phyloP scores from a whole-genome alignment of 192 early-diverging fungal species.

The Coemansia sp. region DNA sequence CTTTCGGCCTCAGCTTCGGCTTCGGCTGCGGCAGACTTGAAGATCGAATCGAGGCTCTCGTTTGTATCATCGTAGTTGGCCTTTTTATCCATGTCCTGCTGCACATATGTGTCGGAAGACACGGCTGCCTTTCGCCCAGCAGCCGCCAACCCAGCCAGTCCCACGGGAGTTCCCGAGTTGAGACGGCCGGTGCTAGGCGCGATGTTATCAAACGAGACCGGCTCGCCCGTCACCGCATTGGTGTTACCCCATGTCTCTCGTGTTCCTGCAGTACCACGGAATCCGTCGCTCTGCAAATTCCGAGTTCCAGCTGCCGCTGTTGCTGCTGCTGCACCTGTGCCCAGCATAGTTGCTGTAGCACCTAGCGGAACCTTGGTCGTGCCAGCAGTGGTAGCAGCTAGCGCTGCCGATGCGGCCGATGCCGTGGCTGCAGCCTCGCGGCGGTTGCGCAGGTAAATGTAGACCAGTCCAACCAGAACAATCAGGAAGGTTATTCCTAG shows the following conservation, averaged over 20 bases:
- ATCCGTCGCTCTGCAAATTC: slow-evolving; percentile 11
- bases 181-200: slow-evolving; percentile 40
- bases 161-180: slow-evolving; percentile 27
- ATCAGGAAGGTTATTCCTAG: slow-evolving; percentile 63
- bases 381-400: slow-evolving; percentile 37
- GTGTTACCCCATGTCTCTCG: slow-evolving; percentile 31
- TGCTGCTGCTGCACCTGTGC: slow-evolving; percentile 17
- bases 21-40: slow-evolving; percentile 47
- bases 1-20: slow-evolving; percentile 47
- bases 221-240: slow-evolving; percentile 38
- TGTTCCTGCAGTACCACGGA: slow-evolving; percentile 8
- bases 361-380: slow-evolving; percentile 30
- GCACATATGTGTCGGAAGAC: slow-evolving; percentile 50
- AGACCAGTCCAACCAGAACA: slow-evolving; percentile 58
- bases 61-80: slow-evolving; percentile 23
- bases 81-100: slow-evolving; percentile 22
- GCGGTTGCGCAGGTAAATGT: slow-evolving; percentile 56
- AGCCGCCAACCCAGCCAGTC: slow-evolving; percentile 36
- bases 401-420: slow-evolving; percentile 51
- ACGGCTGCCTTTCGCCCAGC: slow-evolving; percentile 41
- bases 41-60: slow-evolving; percentile 53
- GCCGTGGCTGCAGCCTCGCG: slow-evolving; percentile 50
- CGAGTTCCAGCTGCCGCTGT: slow-evolving; percentile 21
- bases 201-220: slow-evolving; percentile 47
- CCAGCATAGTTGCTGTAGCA: slow-evolving; percentile 11